These are phyloP conservation scores for Spirogloea muscicola DNA, from an alignment of 139 green algal species.

Conservation along the genomic window DNA sequence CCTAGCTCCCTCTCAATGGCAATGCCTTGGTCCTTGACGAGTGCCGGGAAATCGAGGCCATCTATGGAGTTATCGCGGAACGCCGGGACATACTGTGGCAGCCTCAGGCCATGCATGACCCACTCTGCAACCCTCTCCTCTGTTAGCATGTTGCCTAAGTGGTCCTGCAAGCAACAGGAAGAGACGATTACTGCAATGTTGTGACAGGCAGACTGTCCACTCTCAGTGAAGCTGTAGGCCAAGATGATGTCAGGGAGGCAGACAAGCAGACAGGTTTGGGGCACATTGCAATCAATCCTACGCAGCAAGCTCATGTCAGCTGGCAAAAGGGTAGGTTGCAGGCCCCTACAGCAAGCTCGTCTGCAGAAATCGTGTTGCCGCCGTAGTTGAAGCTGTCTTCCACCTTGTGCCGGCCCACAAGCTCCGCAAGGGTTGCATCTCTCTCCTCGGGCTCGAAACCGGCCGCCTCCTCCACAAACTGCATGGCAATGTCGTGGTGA, in stretches of 20 bases:
- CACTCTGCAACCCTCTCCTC: slow-evolving; percentile 39
- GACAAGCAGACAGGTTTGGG: no score
- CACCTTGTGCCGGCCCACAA: neutral
- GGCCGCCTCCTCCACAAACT: no score
- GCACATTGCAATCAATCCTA: no score
- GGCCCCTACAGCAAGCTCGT: slow-evolving; percentile 20
- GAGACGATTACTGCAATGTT: no score
- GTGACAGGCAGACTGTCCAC: neutral
- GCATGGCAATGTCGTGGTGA: no score
- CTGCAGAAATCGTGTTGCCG: slow-evolving; percentile 25
- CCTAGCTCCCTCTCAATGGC: slow-evolving; percentile 28
- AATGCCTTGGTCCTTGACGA: slow-evolving; percentile 22
- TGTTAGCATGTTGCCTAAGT: slow-evolving; percentile 38
- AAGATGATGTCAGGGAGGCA: no score
- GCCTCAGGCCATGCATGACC: slow-evolving; percentile 34
- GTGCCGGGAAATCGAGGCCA: slow-evolving; percentile 34
- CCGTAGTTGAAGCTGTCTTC: slow-evolving; percentile 16
- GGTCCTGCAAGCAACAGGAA: no score
- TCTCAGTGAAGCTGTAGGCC: no score
- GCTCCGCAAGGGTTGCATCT: slow-evolving; percentile 23
- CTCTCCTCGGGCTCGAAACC: no score
- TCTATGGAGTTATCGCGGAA: slow-evolving; percentile 37
- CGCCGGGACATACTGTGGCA: slow-evolving; percentile 41
- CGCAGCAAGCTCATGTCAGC: no score
- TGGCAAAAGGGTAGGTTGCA: no score